Percentiles rank a stretch among this genome's conserved stretches.
Conservation (phyloP, 169 alveolate genomes). For the Amoebophrya sp. region DNA sequence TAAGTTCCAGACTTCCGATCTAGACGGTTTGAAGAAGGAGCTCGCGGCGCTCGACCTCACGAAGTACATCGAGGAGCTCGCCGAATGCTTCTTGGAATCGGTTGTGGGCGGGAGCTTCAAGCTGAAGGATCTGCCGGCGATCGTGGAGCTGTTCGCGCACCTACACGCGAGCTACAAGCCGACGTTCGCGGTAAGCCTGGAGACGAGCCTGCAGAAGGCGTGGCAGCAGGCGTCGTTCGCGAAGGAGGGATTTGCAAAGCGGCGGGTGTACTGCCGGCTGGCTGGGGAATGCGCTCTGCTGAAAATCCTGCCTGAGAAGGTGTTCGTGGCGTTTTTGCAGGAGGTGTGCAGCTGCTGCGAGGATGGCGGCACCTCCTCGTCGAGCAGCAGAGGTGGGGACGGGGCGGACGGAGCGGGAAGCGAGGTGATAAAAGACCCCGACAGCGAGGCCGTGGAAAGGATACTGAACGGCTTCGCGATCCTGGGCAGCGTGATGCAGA, state of each 20-base stretch:
- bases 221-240: background rate
- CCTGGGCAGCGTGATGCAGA: background rate
- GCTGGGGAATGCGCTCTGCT: background rate
- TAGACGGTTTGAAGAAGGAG: background rate
- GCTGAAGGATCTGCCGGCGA: background rate
- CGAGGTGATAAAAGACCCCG: no score
- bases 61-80: background rate
- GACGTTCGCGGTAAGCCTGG: background rate
- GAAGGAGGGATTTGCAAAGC: background rate
- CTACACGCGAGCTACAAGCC: background rate
- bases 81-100: background rate
- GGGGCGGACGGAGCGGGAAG: no score
- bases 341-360: background rate
- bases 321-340: background rate
- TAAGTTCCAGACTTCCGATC: no score
- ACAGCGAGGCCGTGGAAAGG: background rate
- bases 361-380: background rate
- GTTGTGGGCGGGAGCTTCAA: background rate
- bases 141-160: background rate
- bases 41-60: background rate
- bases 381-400: no score
- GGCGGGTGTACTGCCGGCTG: background rate
- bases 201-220: background rate
- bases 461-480: background rate
- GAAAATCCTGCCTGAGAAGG: background rate